Base-by-base conservation (phyloP, 805 yeast genomes). In the Maudiozyma saulgeensis region DNA sequence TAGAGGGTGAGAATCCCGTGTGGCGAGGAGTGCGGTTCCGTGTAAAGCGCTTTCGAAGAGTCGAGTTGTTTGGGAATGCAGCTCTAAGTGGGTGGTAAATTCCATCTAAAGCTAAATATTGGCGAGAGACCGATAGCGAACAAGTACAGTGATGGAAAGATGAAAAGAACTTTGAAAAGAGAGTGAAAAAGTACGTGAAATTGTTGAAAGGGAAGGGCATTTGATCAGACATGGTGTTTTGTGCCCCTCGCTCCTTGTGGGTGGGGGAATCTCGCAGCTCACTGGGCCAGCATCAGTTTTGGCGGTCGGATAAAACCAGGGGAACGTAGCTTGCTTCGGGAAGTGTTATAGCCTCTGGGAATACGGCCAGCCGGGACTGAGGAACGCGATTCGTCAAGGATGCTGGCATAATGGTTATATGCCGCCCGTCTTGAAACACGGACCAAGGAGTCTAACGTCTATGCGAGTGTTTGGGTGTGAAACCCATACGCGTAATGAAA, bases 51-150 rank as follows among this genome's bases (percentile, higher is more conserved):
- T 47, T 49, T 55, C 59, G 59, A 55, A 53, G 59, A 55, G 59
- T 55, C 59, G 59, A 55, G 59, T 56, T 56, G 59, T 56, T 56
- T 65, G 70, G 70, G 70, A 66, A 66, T 68, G 71, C 71, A 67
- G 72, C 70, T 58, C 69, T 66, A 68, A 56, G 59, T 56, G 59
- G 59, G 59, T 56, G 59, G 59, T 56, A 56, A 56, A 65, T 63
- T 66, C 71, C 72, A 67, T 66, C 69, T 67, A 67, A 69, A 64
- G 72, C 72, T 69, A 66, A 68, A 68, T 68, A 68, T 68, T 66
- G 71, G 73, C 71, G 70, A 68, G 72, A 68, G 71, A 68, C 72
- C 71, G 72, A 68, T 69, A 69, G 71, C 71, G 70, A 68, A 68
- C 72, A 69, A 68, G 72, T 68, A 69, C 71, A 66, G 72, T 69